Evolutionary conservation across 441 rosid species (phyloP).

Genomic region (Viola pubescens): DNA sequence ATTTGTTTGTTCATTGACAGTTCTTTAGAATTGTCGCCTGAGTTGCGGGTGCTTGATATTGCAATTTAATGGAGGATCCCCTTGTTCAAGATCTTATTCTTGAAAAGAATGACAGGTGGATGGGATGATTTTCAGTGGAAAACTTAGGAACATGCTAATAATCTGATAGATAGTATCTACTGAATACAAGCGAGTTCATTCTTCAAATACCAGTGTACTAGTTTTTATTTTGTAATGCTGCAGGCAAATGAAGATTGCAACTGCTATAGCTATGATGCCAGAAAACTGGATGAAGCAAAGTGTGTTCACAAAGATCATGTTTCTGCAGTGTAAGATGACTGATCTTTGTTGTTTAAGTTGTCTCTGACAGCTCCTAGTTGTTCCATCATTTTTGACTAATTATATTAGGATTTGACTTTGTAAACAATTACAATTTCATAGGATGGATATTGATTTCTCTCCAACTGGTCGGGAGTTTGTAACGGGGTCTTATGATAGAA

Average conservation of each 20-base stretch:
- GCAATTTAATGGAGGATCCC: not conserved
- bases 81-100: too few species aligned
- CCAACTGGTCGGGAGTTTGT: conserved; percentile 98
- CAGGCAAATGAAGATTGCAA: conserved; percentile 97
- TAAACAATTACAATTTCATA: conserved; percentile 16
- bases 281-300: conserved; percentile 82
- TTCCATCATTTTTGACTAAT: not conserved
- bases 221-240: conserved; percentile 17
- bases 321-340: conserved; percentile 84
- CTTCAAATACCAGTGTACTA: conserved; percentile 1
- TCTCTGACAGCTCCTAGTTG: not conserved
- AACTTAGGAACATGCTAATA: not conserved
- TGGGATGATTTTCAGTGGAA: too few species aligned
- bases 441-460: conserved; percentile 95
- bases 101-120: too few species aligned
- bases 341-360: conserved; percentile 1
- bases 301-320: conserved; percentile 96
- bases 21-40: not conserved
- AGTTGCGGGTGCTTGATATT: not conserved
- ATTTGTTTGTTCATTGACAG: not conserved
- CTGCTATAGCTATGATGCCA: conserved; percentile 84
- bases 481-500: conserved; percentile 94
- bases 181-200: not conserved
- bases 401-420: conserved; percentile 2
- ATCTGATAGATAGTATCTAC: not conserved